Evolutionary conservation across 352 stramenopile genomes (phyloP).

Genomic region (Phytophthora fragariae): DNA sequence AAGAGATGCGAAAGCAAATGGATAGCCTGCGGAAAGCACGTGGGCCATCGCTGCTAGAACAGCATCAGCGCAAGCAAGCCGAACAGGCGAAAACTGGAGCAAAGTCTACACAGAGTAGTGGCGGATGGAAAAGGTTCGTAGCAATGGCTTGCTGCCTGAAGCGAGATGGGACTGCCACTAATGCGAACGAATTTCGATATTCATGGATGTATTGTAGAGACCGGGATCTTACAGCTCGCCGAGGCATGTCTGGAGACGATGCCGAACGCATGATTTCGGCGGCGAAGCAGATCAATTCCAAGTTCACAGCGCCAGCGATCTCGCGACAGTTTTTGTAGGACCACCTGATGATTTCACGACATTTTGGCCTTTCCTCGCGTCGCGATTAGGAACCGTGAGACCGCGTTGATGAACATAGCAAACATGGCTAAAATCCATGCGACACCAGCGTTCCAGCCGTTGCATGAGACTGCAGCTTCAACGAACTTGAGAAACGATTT

Average conservation of each 20-base stretch:
- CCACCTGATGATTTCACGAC: conserved; percentile 9
- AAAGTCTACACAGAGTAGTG: conserved; percentile 19
- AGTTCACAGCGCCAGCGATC: conserved; percentile 87
- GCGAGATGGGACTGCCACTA: not conserved
- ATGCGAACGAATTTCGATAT: conserved; percentile 1
- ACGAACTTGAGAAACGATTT: conserved; percentile 15
- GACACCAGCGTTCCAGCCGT: conserved; percentile 31
- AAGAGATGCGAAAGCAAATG: conserved; percentile 78
- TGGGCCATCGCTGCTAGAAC: conserved; percentile 79
- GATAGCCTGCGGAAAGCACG: conserved; percentile 60
- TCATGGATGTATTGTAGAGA: conserved; percentile 48
- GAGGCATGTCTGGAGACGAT: conserved; percentile 73
- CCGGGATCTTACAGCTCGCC: conserved; percentile 66
- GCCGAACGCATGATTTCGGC: conserved; percentile 79
- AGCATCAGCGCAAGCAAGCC: conserved; percentile 77
- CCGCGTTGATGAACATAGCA: conserved; percentile 20
- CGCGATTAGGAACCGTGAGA: conserved; percentile 27
- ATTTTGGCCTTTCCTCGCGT: conserved; percentile 25
- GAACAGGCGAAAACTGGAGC: conserved; percentile 46
- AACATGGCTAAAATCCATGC: conserved; percentile 26
- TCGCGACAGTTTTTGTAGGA: conserved; percentile 83
- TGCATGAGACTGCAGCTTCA: conserved; percentile 17
- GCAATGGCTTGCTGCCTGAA: not conserved
- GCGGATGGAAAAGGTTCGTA: conserved; percentile 72
- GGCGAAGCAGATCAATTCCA: conserved; percentile 84